These are phyloP conservation scores for Stachybotrys echinatus DNA, from an alignment of 2,329 filamentous ascomycete genomes.

Conservation along the genomic window DNA sequence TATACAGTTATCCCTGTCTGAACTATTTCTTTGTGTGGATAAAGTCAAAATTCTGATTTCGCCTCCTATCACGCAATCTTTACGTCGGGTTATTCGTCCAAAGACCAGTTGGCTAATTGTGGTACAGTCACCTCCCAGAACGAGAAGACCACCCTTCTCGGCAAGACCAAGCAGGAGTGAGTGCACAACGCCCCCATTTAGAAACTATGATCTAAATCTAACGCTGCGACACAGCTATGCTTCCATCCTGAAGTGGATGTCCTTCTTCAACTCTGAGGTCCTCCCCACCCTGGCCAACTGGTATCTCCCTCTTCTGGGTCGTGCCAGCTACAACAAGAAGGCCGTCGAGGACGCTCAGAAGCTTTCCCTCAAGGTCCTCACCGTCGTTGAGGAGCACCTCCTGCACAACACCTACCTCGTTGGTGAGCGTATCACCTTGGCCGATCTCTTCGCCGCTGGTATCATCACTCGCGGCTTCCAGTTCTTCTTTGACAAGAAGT, in stretches of 20 bases:
- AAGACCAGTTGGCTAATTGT: not conserved
- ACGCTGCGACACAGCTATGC: constrained; percentile 58
- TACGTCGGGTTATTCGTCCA: not conserved
- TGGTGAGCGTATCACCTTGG: constrained; percentile 93
- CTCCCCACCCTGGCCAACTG: constrained; percentile 68
- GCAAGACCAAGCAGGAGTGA: constrained; percentile 99
- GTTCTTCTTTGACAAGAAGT: constrained; percentile 89
- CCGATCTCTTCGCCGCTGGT: constrained; percentile 80
- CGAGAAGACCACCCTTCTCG: constrained; percentile 98
- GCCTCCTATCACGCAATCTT: not conserved
- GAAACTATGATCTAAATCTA: constrained; percentile 12
- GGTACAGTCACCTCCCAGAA: constrained; percentile 91
- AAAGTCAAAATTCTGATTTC: constrained; percentile 76
- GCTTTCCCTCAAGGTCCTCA: constrained; percentile 60
- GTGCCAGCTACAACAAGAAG: constrained; percentile 96
- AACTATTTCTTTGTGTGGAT: constrained; percentile 78
- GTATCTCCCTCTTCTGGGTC: constrained; percentile 82
- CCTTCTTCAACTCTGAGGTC: constrained; percentile 88
- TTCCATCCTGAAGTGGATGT: constrained; percentile 97
- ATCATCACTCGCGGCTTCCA: constrained; percentile 85
- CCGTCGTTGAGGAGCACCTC: constrained; percentile 81
- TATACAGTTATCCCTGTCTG: constrained; percentile 99
- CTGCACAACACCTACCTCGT: constrained; percentile 93
- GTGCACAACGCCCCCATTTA: constrained; percentile 17
- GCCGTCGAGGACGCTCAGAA: constrained; percentile 74